A percentile compares a stretch with the other conserved stretches of the same genome.
These are phyloP conservation scores for Eremothecium cymbalariae DNA, from an alignment of 1,139 yeast genomes.

Conservation along the genomic window DNA sequence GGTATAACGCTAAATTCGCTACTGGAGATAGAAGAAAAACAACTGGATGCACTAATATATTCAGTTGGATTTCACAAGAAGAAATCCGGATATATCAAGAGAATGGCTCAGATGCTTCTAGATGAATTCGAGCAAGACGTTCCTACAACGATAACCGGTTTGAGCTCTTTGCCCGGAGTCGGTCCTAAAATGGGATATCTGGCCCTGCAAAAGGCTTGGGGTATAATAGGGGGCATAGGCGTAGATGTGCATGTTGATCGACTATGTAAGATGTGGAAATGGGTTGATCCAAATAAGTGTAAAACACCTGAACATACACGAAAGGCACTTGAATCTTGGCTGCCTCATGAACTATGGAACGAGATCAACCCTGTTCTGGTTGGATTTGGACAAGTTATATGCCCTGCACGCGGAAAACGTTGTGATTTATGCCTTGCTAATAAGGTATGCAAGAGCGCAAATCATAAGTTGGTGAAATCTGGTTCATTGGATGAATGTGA, in stretches of 20 bases:
- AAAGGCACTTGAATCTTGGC: constrained; percentile 59
- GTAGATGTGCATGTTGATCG: constrained; percentile 92
- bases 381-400: constrained; percentile 88
- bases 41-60: constrained; percentile 56
- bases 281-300: constrained; percentile 50
- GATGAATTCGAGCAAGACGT: constrained; percentile 56
- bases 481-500: constrained; percentile 2
- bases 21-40: constrained; percentile 44
- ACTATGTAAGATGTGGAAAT: constrained; percentile 70
- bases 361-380: constrained; percentile 81
- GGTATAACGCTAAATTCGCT: constrained; percentile 41
- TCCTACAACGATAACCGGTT: constrained; percentile 58
- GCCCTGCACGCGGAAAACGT: constrained; percentile 62
- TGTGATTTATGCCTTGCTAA: constrained; percentile 58
- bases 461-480: constrained; percentile 9
- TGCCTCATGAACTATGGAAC: constrained; percentile 66
- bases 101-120: constrained; percentile 47
- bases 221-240: constrained; percentile 69
- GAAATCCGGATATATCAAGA: constrained; percentile 63
- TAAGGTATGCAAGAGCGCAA: constrained; percentile 21
- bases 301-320: constrained; percentile 73
- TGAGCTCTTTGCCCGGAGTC: constrained; percentile 74
- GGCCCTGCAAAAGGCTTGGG: constrained; percentile 77
- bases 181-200: constrained; percentile 95
- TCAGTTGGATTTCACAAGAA: constrained; percentile 84